Conservation (phyloP, 441 rosid species). For the Lepidium campestre region DNA sequence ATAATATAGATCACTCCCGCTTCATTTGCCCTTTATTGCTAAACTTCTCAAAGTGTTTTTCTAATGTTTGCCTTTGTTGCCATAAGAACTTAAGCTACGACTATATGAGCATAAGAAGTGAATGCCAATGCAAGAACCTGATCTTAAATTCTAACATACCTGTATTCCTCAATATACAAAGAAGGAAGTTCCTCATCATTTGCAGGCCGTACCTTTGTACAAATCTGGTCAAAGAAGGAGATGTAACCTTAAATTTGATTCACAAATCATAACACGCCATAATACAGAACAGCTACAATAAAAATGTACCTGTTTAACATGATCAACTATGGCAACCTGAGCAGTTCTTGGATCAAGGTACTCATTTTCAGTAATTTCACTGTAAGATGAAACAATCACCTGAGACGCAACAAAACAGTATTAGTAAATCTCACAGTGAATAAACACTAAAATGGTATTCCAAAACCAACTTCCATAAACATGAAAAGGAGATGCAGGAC, state of each 20-base stretch:
- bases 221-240: slow-evolving; percentile 59
- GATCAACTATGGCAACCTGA: slow-evolving; percentile 79
- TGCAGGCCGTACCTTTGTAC: slow-evolving; percentile 88
- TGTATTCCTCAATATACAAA: slow-evolving; percentile 75
- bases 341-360: slow-evolving; percentile 89
- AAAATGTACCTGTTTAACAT: slow-evolving; percentile 73
- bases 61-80: neutral
- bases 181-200: slow-evolving; percentile 88
- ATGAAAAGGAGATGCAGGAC: neutral
- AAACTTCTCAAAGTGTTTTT: neutral
- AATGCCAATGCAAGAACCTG: neutral
- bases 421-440: neutral
- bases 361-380: slow-evolving; percentile 58
- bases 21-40: neutral
- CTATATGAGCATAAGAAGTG: neutral
- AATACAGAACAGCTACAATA: neutral
- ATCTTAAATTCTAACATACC: slow-evolving; percentile 39
- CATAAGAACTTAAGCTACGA: neutral
- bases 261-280: neutral
- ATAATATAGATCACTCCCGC: neutral
- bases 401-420: slow-evolving; percentile 27
- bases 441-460: neutral
- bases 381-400: slow-evolving; percentile 66
- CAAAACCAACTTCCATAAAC: neutral
- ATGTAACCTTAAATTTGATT: slow-evolving; percentile 10